Conservation (phyloP, 2,329 filamentous ascomycete species). For the Neofusicoccum laricinum region DNA sequence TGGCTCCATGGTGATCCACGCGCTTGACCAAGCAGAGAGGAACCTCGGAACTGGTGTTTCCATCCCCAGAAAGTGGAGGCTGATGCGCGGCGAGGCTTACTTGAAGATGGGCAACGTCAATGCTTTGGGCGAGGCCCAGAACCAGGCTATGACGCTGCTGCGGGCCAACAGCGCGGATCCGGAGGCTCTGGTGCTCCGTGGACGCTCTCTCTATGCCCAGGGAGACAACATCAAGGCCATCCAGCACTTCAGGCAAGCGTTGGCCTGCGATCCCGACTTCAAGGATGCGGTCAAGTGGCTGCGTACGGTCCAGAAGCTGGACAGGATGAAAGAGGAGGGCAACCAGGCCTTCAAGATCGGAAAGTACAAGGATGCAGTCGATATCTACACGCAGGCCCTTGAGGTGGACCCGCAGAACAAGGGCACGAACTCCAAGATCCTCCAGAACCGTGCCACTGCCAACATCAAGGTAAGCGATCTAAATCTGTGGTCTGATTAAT, state of each 20-base stretch:
- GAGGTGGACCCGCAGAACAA: constrained; percentile 85
- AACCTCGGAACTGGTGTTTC: constrained; percentile 70
- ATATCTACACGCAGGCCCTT: constrained; percentile 79
- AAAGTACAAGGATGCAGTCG: constrained; percentile 74
- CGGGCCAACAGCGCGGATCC: constrained; percentile 87
- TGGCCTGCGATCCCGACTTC: constrained; percentile 89
- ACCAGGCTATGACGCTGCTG: constrained; percentile 83
- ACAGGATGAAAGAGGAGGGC: constrained; percentile 90
- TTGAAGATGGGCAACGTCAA: constrained; percentile 90
- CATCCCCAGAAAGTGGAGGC: constrained; percentile 87
- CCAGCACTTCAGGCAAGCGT: constrained; percentile 84
- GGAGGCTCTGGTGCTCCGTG: constrained; percentile 86
- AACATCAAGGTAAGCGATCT: constrained; percentile 55
- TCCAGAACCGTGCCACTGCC: constrained; percentile 89
- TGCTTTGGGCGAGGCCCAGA: constrained; percentile 85
- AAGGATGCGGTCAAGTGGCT: constrained; percentile 84
- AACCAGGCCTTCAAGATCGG: constrained; percentile 87
- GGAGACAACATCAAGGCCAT: constrained; percentile 95
- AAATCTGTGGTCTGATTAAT: constrained; percentile 6
- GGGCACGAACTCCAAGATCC: constrained; percentile 88
- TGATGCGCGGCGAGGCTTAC: constrained; percentile 89
- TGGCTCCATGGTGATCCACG: constrained; percentile 88
- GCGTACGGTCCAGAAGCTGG: constrained; percentile 84
- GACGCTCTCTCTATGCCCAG: constrained; percentile 81
- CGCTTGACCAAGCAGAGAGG: constrained; percentile 84